Evolutionary conservation across 2,329 filamentous ascomycete genomes (phyloP), one percentile per base, ranked within the genome.

Genomic region (Lojkania enalia): DNA sequence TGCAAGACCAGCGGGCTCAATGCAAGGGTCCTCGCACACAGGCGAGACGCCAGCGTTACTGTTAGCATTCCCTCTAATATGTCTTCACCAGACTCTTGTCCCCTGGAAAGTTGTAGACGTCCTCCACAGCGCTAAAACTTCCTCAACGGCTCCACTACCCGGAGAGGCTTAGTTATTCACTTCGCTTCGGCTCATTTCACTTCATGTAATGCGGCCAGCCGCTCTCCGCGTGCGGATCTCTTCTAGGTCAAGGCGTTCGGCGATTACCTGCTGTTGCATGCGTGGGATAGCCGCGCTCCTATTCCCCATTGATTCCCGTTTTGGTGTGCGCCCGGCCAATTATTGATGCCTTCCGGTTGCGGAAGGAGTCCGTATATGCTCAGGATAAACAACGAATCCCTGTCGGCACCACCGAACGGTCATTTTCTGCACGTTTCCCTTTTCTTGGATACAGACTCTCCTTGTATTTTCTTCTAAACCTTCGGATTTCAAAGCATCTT

Each of bases 351-450:
- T 52, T 44, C 49, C 49, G 35, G 4, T 49, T 49, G 40, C 39
- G 47, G 50, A 49, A 49, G 40, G 23, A 31, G 33, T 31, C 41
- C 46, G 46, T 53, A 40, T 40, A 39, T 42, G 25, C 42, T 21
- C 39, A 51, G 38, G 47, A 51, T 43, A 46, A 48, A 48, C 36
- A 48, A 20, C 36, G 3, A 4, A 48, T 25, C 48, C 50, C 32
- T 44, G 47, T 35, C 39, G 20, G 9, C 23, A 18, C 14, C 15
- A 12, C 41, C 39, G 30, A 45, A 44, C 37, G 16, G 20, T 32
- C 36, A n/a, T n/a, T 40, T 29, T 27, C 41, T 35, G 21, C 38
- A 31, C 43, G 30, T 21, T 18, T 21, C 42, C 30, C 25, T 33
- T n/a, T n/a, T n/a, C n/a, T n/a, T n/a, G n/a, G n/a, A n/a, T n/a